Base-by-base conservation (phyloP, 2,329 filamentous ascomycete genomes). In the Leptographium flavum region DNA sequence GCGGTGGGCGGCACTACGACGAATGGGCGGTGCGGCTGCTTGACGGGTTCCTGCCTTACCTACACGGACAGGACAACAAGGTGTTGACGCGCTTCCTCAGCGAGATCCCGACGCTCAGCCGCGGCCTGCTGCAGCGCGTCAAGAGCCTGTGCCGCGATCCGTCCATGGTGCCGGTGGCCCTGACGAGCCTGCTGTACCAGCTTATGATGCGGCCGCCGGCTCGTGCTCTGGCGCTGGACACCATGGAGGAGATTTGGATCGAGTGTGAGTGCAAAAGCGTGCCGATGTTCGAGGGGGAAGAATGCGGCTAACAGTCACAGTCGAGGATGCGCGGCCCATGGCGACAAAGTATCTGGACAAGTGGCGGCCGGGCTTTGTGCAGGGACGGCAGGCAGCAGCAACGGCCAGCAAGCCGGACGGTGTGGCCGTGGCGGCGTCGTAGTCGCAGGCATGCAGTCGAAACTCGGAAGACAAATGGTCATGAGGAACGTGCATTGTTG, bases 51-150 rank as follows among this genome's bases (percentile, higher is more conserved):
- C 64, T 94, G 30, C 85, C 86, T 4, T 96, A 94, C 60, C 70
- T 96, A n/a, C 87, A 95, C 57, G 76, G 81, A 2, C 83, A 86
- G 49, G 92, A 98, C 59, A 52, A 49, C 31, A 90, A 92, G 60
- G 75, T 94, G 21, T 67, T 98, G 46, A 88, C 93, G 25, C 78
- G 92, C 31, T 94, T 96, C 58, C 66, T 98, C 38, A 88, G 87
- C 42, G 92, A 98, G 61, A 80, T 98, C 30, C 92, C 92, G 0
- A 80, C 83, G 36, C 69, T 98, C 30, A 86, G 79, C 49, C 62
- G 68, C 30, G 70, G 74, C 11, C 78, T 96, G 49, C 70, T 96
- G 2, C 71, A 79, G 39, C 75, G 83, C 42, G 78, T 96, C 31
- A 79, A 79, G 61, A 64, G 66, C 30, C 68, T 83, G 54, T 83